These are phyloP conservation scores for Talaromyces sp. DNA, from an alignment of 2,329 filamentous ascomycete genomes.

Conservation along the genomic window DNA sequence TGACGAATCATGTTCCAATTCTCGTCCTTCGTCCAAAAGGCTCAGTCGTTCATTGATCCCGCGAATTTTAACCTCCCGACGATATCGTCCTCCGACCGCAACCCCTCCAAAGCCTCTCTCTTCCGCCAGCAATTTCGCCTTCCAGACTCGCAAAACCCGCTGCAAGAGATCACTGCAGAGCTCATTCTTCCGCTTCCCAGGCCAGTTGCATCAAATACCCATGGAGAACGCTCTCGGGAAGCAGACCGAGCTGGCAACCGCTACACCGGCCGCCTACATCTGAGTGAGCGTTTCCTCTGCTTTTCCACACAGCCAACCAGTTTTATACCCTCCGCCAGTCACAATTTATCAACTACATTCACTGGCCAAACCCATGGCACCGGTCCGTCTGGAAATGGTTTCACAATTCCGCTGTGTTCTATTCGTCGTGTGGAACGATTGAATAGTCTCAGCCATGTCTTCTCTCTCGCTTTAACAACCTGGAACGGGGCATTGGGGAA, in stretches of 20 bases:
- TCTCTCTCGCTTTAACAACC: conserved; percentile 88
- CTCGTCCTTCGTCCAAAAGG: conserved; percentile 86
- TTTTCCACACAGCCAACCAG: conserved; percentile 92
- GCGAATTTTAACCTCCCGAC: conserved; percentile 70
- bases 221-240: conserved; percentile 56
- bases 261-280: conserved; percentile 85
- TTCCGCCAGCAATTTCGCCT: conserved; percentile 97
- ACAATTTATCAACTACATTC: conserved; percentile 73
- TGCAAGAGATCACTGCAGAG: conserved; percentile 95
- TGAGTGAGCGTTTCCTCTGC: conserved; percentile 92
- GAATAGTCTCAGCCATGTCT: conserved; percentile 86
- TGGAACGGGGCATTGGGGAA: conserved; percentile 70
- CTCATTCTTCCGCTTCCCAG: conserved; percentile 67
- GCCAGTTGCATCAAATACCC: conserved; percentile 35
- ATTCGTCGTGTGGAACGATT: conserved; percentile 88
- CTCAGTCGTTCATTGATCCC: conserved; percentile 89
- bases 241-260: conserved; percentile 65
- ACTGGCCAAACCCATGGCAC: conserved; percentile 90
- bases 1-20: conserved; percentile 52
- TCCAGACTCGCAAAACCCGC: conserved; percentile 81
- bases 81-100: conserved; percentile 66
- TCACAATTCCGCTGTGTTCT: conserved; percentile 86
- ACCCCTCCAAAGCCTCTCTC: conserved; percentile 83
- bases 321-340: conserved; percentile 74
- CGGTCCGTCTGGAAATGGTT: conserved; percentile 89